Base-by-base conservation (phyloP, 1,139 yeast species). In the Torulaspora pretoriensis region DNA sequence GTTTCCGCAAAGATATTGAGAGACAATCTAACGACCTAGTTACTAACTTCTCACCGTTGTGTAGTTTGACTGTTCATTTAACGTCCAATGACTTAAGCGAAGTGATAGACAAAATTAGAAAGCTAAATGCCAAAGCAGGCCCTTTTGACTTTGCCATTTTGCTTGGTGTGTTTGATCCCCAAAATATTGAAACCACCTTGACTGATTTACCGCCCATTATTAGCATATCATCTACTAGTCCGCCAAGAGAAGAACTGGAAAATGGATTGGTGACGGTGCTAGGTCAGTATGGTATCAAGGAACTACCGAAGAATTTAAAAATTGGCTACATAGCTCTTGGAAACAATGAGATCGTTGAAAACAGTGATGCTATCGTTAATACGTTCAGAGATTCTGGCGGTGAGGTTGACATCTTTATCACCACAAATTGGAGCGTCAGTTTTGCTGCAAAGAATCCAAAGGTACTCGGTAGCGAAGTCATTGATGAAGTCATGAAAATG, bases 351-450 rank as follows among this genome's bases (percentile, higher is more conserved):
- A 17, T 63, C 1, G 26, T 42, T 2, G 61, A 59, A 1, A 41
- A 56, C 3, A 43, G 59, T 4, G 50, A 56, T 2, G 50, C 49
- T 0, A 50, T 66, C 1, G 43, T 56, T 0, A 47, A 56, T 1
- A 54, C 50, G 10, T 49, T 64, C 7, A 35, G 50, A 7, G 40
- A 38, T 1, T 39, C 54, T 12, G 35, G 41, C 5, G 31, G 38
- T 8, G 47, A 53, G 1, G 62, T 81, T 3, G 92, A 84, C 58
- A 67, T 84, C 2, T 56, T 85, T 9, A 52, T 85, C 0, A 72
- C 85, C 0, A 71, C 73, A 45, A 71, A 75, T 46, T 83, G 90
- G 89, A 83, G 92, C 7, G 53, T 50, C n/a, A 63, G 70, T 0
- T 68, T 80, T 16, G 75, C 80, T 0, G 57, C 63, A 25, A 72